These are phyloP conservation scores for Pterulicium gracile DNA, from an alignment of 1,284 basidiomycete species.

Conservation along the genomic window DNA sequence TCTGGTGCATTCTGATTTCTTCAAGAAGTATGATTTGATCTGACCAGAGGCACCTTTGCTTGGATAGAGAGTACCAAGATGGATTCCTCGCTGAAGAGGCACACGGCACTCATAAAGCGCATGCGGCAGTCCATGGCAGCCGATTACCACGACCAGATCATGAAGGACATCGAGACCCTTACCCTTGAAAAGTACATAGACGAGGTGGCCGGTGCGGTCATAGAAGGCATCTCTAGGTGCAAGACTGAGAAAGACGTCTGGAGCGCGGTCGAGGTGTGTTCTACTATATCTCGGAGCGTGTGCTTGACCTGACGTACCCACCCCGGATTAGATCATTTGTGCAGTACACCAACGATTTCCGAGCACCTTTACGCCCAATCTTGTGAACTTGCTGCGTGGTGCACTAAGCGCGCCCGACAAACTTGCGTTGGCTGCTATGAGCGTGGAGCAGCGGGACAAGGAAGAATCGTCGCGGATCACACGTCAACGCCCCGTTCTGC, in stretches of 20 bases:
- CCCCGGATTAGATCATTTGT: conserved; percentile 62
- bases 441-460: conserved; percentile 83
- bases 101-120: conserved; percentile 88
- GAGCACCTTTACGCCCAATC: conserved; percentile 62
- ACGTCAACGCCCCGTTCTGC: conserved; percentile 77
- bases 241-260: conserved; percentile 86
- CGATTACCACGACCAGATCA: conserved; percentile 74
- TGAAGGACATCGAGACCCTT: conserved; percentile 86
- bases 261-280: conserved; percentile 80
- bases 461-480: conserved; percentile 77
- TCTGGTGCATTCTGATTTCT: neutral
- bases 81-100: conserved; percentile 89
- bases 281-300: conserved; percentile 3
- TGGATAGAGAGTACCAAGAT: conserved; percentile 52
- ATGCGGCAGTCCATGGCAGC: conserved; percentile 71
- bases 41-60: neutral
- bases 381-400: conserved; percentile 55
- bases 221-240: conserved; percentile 81
- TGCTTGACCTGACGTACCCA: conserved; percentile 1
- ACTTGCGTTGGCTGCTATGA: conserved; percentile 44
- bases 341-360: conserved; percentile 85
- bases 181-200: conserved; percentile 95
- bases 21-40: neutral
- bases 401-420: conserved; percentile 60
- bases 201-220: conserved; percentile 80